phyloP scores from a whole-genome alignment of 345 rosid species.

The Corchorus olitorius region DNA sequence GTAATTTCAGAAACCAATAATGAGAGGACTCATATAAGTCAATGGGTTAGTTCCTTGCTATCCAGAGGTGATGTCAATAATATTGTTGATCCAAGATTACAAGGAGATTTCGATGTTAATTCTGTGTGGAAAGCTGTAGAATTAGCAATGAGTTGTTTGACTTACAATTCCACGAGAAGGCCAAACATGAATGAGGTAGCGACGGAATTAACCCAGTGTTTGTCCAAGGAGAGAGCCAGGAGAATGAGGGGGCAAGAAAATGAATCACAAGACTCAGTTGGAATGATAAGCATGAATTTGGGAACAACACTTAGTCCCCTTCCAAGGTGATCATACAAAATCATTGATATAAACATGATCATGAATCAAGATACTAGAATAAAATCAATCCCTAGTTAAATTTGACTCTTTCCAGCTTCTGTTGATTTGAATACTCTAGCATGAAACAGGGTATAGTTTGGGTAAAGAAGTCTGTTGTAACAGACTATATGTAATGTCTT shows the following conservation, averaged over 20 bases:
- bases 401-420: background rate
- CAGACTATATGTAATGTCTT: too few relatives aligned
- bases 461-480: too few relatives aligned
- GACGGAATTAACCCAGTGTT: slow-evolving; percentile 42
- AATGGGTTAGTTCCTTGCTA: slow-evolving; percentile 45
- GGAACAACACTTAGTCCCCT: background rate
- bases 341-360: background rate
- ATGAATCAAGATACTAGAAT: too few relatives aligned
- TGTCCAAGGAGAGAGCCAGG: slow-evolving; percentile 30
- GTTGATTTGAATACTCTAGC: background rate
- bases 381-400: too few relatives aligned
- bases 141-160: slow-evolving; percentile 49
- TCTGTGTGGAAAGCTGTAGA: slow-evolving; percentile 53
- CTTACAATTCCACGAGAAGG: slow-evolving; percentile 35
- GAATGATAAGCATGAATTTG: background rate
- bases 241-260: slow-evolving; percentile 17
- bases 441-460: too few relatives aligned
- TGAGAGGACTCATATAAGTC: slow-evolving; percentile 32
- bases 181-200: slow-evolving; percentile 49
- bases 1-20: slow-evolving; percentile 36
- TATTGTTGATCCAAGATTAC: slow-evolving; percentile 50
- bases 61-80: slow-evolving; percentile 46
- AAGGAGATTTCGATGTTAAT: slow-evolving; percentile 38
- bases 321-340: background rate
- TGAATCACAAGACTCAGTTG: background rate